Evolutionary conservation across 164 flowering plant species (phyloP), one percentile per base, ranked within the genome.

Genomic region (Vitis cinerea): DNA sequence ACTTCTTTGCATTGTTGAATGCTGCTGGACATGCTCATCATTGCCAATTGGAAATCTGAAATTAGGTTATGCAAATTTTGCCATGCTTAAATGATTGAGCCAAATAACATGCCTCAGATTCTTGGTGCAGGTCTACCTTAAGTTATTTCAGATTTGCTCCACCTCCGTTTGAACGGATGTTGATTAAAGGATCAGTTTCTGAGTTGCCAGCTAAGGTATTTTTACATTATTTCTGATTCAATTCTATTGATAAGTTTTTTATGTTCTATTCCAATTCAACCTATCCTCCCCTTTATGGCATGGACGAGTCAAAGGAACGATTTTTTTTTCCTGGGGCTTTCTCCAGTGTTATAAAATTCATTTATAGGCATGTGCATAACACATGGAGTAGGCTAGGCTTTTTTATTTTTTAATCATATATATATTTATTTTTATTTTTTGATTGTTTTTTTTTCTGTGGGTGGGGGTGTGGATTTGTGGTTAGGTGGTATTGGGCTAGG

Each of bases 111-210:
- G 19, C 49, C 50, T 66, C 23, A 14, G 44, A 71, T 61, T 15
- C 50, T 50, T 77, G 59, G 15, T 82, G 76, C 85, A 93, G 96
- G 87, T 72, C 83, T 69, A 76, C 90, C 8, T 69, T 84, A 70
- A 73, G 50, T 75, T 93, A 88, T 78, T 91, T 91, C 70, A 63
- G 78, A 49, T 83, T 81, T 77, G 89, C 94, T 63, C 96, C 97
- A 4, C 84, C 91, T 72, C 96, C 98, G 16, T 90, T 91, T 66
- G 74, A 85, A 66, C 84, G 93, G 27, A 72, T 91, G 69, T 66
- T 78, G 71, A 68, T 10, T 49, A 62, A 51, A 48, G 62, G 56
- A 62, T 65, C 64, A 61, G 14, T 72, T 53, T 48, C 59, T 50
- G 68, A 69, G 63, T 64, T 62, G 19, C 60, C 68, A 56, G 58